Conservation (phyloP, 2,329 filamentous ascomycete species). For the Chrysosphaeria jannelii region DNA sequence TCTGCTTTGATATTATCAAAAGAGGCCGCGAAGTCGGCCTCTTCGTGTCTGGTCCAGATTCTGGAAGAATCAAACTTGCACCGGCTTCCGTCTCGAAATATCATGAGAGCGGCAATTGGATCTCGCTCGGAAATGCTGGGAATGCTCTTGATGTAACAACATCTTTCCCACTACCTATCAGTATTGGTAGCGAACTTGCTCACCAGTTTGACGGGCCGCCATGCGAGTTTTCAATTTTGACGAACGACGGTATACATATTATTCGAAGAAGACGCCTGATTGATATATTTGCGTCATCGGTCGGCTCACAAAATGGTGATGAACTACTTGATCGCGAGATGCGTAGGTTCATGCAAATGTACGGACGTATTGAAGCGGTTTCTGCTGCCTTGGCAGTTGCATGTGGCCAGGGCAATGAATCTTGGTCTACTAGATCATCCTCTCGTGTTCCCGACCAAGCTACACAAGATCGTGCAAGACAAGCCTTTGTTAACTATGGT, state of each 20-base stretch:
- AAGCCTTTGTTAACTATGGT: constrained; percentile 75
- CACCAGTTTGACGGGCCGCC: constrained; percentile 74
- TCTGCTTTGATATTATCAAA: constrained; percentile 57
- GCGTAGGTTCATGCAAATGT: constrained; percentile 55
- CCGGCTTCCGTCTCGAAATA: constrained; percentile 25
- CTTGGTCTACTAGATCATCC: constrained; percentile 36
- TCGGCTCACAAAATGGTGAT: constrained; percentile 41
- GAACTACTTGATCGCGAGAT: constrained; percentile 61
- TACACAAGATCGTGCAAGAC: constrained; percentile 57
- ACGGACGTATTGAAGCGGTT: constrained; percentile 68
- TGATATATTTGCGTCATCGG: constrained; percentile 65
- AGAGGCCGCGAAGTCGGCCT: too few species aligned
- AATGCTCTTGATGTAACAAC: constrained; percentile 51
- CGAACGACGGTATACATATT: constrained; percentile 69
- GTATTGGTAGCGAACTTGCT: constrained; percentile 84
- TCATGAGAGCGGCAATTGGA: constrained; percentile 53
- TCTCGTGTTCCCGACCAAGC: constrained; percentile 55
- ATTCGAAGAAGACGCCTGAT: constrained; percentile 61
- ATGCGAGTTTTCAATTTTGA: constrained; percentile 69
- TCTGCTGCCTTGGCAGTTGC: constrained; percentile 81
- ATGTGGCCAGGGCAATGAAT: constrained; percentile 69
- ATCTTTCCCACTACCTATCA: constrained; percentile 33
- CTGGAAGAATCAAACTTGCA: constrained; percentile 44
- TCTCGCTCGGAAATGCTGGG: constrained; percentile 33
- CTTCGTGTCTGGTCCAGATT: constrained; percentile 69